Conservation (phyloP, 352 stramenopile genomes). For the Phytophthora sojae region DNA sequence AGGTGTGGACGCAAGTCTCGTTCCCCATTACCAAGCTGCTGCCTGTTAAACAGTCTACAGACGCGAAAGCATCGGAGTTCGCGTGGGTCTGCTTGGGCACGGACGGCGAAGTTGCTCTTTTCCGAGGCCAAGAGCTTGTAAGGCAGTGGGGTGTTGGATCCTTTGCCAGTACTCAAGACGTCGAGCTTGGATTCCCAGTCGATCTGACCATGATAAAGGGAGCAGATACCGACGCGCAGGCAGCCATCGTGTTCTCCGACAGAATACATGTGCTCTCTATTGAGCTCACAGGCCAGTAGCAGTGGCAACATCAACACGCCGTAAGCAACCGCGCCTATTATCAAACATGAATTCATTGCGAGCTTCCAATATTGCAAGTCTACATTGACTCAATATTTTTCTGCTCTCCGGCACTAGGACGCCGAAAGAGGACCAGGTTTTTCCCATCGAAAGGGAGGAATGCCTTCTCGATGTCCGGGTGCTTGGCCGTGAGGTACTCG, state of each 20-base stretch:
- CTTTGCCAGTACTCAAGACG: conserved; percentile 11
- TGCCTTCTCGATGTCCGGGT: conserved; percentile 59
- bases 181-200: conserved; percentile 29
- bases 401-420: conserved; percentile 17
- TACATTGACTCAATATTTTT: not conserved
- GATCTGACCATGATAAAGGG: conserved; percentile 34
- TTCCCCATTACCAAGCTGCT: conserved; percentile 58
- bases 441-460: conserved; percentile 87
- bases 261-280: conserved; percentile 42
- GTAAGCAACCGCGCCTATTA: not conserved
- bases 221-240: not conserved
- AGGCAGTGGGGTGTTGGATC: conserved; percentile 35
- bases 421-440: conserved; percentile 82
- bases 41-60: conserved; percentile 14
- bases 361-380: conserved; percentile 8
- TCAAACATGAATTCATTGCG: conserved; percentile 11
- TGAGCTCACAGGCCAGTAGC: conserved; percentile 15
- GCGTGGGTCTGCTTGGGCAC: conserved; percentile 51
- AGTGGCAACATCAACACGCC: conserved; percentile 4
- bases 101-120: conserved; percentile 48
- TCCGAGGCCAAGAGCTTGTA: conserved; percentile 40
- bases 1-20: conserved; percentile 45
- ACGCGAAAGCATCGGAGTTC: conserved; percentile 18
- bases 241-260: conserved; percentile 41
- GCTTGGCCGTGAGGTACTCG: conserved; percentile 80